Evolutionary conservation across 176 grass and related monocot genomes (phyloP).

Genomic region (Cenchrus americanus): DNA sequence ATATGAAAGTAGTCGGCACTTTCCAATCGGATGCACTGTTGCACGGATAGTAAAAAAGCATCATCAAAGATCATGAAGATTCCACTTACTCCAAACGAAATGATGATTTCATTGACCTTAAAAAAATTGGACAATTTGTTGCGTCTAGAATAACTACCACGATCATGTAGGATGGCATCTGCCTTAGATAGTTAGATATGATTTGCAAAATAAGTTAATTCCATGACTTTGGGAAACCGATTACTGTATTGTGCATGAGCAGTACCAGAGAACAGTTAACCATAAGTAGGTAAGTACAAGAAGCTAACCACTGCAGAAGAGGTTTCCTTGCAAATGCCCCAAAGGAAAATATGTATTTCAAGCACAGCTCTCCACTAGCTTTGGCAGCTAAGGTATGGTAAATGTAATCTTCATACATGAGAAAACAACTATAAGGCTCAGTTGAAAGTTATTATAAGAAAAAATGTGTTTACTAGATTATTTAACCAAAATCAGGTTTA

Average conservation of each 20-base stretch:
- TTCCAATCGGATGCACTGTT: constrained; percentile 93
- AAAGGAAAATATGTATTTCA: constrained; percentile 94
- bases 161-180: background rate
- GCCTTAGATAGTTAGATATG: background rate
- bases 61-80: background rate
- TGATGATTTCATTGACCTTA: background rate
- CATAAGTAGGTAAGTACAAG: constrained; percentile 21
- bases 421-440: constrained; percentile 31
- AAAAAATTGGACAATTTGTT: background rate
- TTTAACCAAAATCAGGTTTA: constrained; percentile 27
- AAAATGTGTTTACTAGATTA: background rate
- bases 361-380: constrained; percentile 92
- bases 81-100: background rate
- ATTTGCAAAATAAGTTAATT: background rate
- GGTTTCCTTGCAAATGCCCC: constrained; percentile 95
- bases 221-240: constrained; percentile 14
- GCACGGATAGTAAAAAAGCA: constrained; percentile 1
- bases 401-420: constrained; percentile 77
- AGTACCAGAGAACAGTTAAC: background rate
- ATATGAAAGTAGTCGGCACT: constrained; percentile 95
- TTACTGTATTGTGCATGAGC: background rate
- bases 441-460: constrained; percentile 6
- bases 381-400: constrained; percentile 98
- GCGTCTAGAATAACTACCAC: background rate
- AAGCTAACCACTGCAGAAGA: constrained; percentile 84